Percentiles rank a stretch among this genome's conserved stretches.
These are phyloP conservation scores for Boletus bicolor DNA, from an alignment of 768 basidiomycete species.

Conservation along the genomic window DNA sequence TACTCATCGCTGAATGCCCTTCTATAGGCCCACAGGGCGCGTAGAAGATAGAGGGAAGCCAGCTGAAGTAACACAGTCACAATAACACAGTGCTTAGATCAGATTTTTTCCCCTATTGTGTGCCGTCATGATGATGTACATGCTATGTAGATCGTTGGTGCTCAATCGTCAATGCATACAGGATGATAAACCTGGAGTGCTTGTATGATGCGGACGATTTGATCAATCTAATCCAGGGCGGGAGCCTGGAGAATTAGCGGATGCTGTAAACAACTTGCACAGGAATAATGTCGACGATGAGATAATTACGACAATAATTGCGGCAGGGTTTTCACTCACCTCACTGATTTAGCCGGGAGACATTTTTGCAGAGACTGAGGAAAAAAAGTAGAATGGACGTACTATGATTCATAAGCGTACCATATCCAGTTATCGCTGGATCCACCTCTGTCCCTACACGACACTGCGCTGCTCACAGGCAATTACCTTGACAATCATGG, in stretches of 20 bases:
- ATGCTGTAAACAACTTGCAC: not conserved
- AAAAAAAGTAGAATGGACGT: no score
- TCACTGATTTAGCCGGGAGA: not conserved
- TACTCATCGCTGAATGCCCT: not conserved
- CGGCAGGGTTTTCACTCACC: not conserved
- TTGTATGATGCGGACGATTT: not conserved
- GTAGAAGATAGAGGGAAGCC: not conserved
- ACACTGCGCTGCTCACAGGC: not conserved
- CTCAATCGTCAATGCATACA: not conserved
- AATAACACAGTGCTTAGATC: no score
- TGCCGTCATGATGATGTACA: not conserved
- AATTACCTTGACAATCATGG: not conserved
- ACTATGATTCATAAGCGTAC: not conserved
- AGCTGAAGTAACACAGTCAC: no score
- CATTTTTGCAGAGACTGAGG: not conserved
- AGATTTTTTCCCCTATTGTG: not conserved
- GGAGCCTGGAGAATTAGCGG: not conserved
- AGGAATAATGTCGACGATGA: no score
- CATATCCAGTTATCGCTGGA: not conserved
- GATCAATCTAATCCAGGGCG: not conserved
- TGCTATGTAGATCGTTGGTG: not conserved
- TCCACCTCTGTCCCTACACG: not conserved
- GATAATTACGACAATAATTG: not conserved
- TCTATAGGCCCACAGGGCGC: not conserved
- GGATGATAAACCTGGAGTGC: no score